A percentile compares a stretch with the other conserved stretches of the same genome.
Evolutionary conservation across 768 basidiomycete species (phyloP).

Genomic region (Lactarius psammicola): DNA sequence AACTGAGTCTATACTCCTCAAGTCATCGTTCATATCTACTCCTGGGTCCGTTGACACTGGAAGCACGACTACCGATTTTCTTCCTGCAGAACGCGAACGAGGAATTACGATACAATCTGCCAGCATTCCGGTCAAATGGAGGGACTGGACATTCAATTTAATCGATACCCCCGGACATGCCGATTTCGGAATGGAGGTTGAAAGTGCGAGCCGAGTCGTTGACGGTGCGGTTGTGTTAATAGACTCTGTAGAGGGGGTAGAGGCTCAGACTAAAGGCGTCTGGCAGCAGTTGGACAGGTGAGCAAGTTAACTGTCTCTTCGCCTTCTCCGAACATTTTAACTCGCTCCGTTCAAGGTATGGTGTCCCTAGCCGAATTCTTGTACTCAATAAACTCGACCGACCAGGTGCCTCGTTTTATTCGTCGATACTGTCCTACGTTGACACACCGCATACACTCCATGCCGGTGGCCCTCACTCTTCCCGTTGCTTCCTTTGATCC

Average conservation of each 20-base stretch:
- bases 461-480: conserved; percentile 65
- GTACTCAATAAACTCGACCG: conserved; percentile 90
- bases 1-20: conserved; percentile 81
- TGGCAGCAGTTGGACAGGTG: conserved; percentile 87
- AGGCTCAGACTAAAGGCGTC: conserved; percentile 86
- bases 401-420: conserved; percentile 75
- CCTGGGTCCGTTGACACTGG: conserved; percentile 87
- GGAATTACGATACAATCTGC: conserved; percentile 93
- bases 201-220: conserved; percentile 86
- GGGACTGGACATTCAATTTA: conserved; percentile 80
- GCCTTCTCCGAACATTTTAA: neutral
- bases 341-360: conserved; percentile 51
- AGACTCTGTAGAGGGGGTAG: conserved; percentile 89
- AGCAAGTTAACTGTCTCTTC: conserved; percentile 37
- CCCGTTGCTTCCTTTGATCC: conserved; percentile 78
- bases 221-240: conserved; percentile 88
- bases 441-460: conserved; percentile 70
- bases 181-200: conserved; percentile 97
- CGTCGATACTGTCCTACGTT: conserved; percentile 72
- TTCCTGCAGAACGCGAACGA: conserved; percentile 85
- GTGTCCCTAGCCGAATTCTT: conserved; percentile 72
- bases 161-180: conserved; percentile 92
- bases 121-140: conserved; percentile 86
- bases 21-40: conserved; percentile 65
- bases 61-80: conserved; percentile 87